Base-by-base conservation (phyloP, 1,139 yeast species). In the Debaryomyces udenii region DNA sequence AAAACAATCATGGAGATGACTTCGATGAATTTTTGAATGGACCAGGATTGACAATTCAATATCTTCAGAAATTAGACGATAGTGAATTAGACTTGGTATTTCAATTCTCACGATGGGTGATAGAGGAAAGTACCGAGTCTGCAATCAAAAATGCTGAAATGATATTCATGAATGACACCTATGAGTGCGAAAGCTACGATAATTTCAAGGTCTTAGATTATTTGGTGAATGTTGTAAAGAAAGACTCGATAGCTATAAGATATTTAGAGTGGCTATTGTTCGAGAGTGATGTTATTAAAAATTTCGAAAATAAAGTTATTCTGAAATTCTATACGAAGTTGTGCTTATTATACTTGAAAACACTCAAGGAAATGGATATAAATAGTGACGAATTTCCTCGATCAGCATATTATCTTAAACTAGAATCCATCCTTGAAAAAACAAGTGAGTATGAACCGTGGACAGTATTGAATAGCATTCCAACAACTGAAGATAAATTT, bases 121-220 rank as follows among this genome's bases (percentile, higher is more conserved):
- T 86, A 23, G 50, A 59, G 7, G 61, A 66, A 6, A 47, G 50
- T 9, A 43, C 32, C 6, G 48, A 50, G 3, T 43, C 49, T 10
- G 67, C 73, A 31, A 60, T 64, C 1, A 55, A 59, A 2, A 64
- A 68, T 43, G 80, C 78, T 3, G 61, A 70, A 24, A 66, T 71
- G 6, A 68, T 91, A 0, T 91, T 91, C 50, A 72, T 88, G 72
- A 83, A 79, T 46, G 86, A 84, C 42, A 67, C 85, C 0, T 73
- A 76, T 10, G 83, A 81, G 52, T 77, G 87, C 47, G 85, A 79
- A 42, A 68, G 80, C 14, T 74, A 83, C 41, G 79, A 86, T 46
- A 70, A 74, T 35, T 49, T 61, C 11, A 68, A 71, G 51, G 84
- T 89, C 0, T 67, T 83, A 38, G 71, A 76, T 1, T 72, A 78